Base-by-base conservation (phyloP, 257 asterid genomes). In the Rauvolfia tetraphylla region DNA sequence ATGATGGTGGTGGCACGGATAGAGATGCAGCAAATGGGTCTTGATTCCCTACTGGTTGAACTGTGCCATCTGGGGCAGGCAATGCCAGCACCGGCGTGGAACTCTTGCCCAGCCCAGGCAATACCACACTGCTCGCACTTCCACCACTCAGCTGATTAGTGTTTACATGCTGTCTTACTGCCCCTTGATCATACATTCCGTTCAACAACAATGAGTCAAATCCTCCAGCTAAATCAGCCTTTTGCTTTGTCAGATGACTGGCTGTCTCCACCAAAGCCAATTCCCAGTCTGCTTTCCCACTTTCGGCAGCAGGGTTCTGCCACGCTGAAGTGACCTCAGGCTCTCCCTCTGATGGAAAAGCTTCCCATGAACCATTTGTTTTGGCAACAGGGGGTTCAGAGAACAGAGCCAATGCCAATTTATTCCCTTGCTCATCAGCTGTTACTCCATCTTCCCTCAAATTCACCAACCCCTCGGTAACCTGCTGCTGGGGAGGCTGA, bases 21-120 rank as follows among this genome's bases (percentile, higher is more conserved):
- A 90, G 87, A 14, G 97, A 91, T 61, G 96, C 96, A 1, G 93
- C 92, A 65, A 91, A 91, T 0, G 96, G 96, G 44, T 91, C 97
- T 46, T 84, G 86, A 7, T 79, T 84, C 56, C 87, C 91, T 33
- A 87, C 89, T 12, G 82, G 83, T 73, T 81, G 81, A 57, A 84
- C 84, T 10, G 85, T 78, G 42, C 88, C 92, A 76, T 85, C 93
- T 0, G 93, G 93, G 7, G 88, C 90, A 0, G 95, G 95, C 83
- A 91, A 84, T 31, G 92, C 92, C 44, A 91, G 85, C 49, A 89
- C 71, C 25, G 81, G 86, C 4, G 73, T 73, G 0, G 84, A 23
- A 14, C 36, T 76, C 54, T 74, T 77, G 9, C 86, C 80, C 27
- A 61, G 36, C 65, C 81, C 87, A 14, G 92, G 90, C 75, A 87